Percentiles rank a stretch among this genome's conserved stretches.
Conservation (phyloP, 23 red algal species). For the Gracilaria caudata region DNA sequence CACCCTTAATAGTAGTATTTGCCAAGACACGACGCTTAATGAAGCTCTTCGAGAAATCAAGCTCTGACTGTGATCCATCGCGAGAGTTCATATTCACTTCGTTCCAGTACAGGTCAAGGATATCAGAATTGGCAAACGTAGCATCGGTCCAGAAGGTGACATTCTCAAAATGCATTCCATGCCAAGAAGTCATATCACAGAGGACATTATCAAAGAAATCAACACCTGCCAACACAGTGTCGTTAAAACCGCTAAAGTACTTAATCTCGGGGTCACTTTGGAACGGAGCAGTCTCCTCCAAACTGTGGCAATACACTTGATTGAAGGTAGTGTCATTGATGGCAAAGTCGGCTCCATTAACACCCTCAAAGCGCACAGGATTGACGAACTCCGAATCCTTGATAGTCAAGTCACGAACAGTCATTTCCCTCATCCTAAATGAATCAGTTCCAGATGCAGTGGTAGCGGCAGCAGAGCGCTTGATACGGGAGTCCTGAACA, state of each 20-base stretch:
- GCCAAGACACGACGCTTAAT: slow-evolving; percentile 43
- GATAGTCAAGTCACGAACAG: slow-evolving; percentile 15
- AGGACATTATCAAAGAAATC: slow-evolving; percentile 35
- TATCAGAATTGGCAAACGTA: slow-evolving; percentile 37
- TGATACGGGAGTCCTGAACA: slow-evolving; percentile 37
- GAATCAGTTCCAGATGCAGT: slow-evolving; percentile 43
- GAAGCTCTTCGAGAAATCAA: slow-evolving; percentile 34
- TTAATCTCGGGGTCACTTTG: slow-evolving; percentile 22
- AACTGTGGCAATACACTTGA: slow-evolving; percentile 41
- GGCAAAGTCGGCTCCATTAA: slow-evolving; percentile 31
- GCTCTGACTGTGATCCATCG: slow-evolving; percentile 29
- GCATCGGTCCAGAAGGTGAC: slow-evolving; percentile 45
- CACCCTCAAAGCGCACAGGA: slow-evolving; percentile 51
- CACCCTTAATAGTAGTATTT: slow-evolving; percentile 33
- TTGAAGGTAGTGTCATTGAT: slow-evolving; percentile 60
- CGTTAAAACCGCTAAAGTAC: slow-evolving; percentile 47
- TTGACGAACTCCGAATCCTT: slow-evolving; percentile 50
- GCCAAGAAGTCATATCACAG: slow-evolving; percentile 57
- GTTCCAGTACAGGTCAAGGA: slow-evolving; percentile 69
- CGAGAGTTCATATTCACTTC: slow-evolving; percentile 13
- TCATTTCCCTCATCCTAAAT: slow-evolving; percentile 3
- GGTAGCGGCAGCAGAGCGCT: slow-evolving; percentile 14
- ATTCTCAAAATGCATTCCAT: slow-evolving; percentile 39
- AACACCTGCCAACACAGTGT: slow-evolving; percentile 46
- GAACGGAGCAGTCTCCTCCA: slow-evolving; percentile 15